These are phyloP conservation scores for Pseudocercospora crystallina DNA, from an alignment of 2,329 filamentous ascomycete species.

Conservation along the genomic window DNA sequence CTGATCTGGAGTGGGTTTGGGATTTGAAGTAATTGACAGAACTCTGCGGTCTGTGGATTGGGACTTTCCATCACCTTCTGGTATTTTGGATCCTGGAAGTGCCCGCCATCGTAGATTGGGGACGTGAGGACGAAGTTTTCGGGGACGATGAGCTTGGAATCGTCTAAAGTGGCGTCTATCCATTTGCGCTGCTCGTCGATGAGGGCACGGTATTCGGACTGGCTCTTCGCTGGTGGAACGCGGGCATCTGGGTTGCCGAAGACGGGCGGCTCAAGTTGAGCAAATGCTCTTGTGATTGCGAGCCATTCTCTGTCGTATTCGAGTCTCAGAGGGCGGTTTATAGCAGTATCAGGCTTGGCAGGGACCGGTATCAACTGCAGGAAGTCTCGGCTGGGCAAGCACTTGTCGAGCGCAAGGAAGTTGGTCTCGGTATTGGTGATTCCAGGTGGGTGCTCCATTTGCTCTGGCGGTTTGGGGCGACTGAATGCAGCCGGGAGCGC, in stretches of 20 bases:
- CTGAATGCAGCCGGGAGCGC: conserved; percentile 75
- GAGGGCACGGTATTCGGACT: conserved; percentile 47
- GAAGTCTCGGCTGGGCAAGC: conserved; percentile 74
- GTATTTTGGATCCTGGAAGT: conserved; percentile 30
- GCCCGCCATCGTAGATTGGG: conserved; percentile 59
- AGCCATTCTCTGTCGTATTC: conserved; percentile 94
- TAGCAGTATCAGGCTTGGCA: conserved; percentile 40
- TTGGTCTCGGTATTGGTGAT: conserved; percentile 78
- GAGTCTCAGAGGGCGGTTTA: conserved; percentile 56
- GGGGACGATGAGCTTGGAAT: conserved; percentile 62
- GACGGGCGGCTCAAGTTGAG: conserved; percentile 55
- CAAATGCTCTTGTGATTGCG: conserved; percentile 83
- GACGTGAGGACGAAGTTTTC: conserved; percentile 77
- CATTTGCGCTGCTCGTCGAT: conserved; percentile 73
- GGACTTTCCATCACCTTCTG: conserved; percentile 64
- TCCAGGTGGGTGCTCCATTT: conserved; percentile 64
- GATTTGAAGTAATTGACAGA: conserved; percentile 76
- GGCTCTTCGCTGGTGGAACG: conserved; percentile 57
- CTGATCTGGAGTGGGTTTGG: conserved; percentile 72
- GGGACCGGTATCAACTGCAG: conserved; percentile 72
- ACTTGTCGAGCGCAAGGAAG: conserved; percentile 92
- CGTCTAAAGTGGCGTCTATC: conserved; percentile 70
- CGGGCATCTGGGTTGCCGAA: conserved; percentile 61
- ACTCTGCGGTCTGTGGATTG: conserved; percentile 80
- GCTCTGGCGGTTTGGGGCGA: conserved; percentile 38